A percentile compares a stretch with the other conserved stretches of the same genome.
Evolutionary conservation across 352 stramenopile genomes (phyloP).

Genomic region (Saprolegnia diclina): DNA sequence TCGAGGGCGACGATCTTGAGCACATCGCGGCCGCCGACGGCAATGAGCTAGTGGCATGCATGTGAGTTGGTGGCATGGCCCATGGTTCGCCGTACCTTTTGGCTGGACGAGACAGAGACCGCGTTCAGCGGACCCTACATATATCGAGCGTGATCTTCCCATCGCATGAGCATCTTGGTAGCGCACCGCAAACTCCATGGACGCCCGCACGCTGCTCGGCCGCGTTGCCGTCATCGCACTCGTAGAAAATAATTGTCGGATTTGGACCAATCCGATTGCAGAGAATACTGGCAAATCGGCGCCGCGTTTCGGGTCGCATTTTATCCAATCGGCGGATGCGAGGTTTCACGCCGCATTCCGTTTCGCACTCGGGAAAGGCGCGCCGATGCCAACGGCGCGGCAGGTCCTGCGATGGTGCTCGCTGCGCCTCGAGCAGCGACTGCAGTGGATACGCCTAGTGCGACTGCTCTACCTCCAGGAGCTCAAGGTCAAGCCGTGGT

Average conservation of each 20-base stretch:
- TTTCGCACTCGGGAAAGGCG: neutral
- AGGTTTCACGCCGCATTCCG: neutral
- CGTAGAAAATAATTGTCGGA: neutral
- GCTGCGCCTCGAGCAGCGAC: neutral
- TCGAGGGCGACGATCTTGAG: conserved; percentile 82
- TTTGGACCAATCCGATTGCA: neutral
- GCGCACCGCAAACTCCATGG: conserved; percentile 60
- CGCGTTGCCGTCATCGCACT: neutral
- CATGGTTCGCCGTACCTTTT: conserved; percentile 31
- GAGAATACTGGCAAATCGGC: neutral
- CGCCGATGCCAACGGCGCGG: neutral
- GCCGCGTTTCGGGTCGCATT: neutral
- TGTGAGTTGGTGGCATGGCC: neutral
- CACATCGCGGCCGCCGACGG: conserved; percentile 79
- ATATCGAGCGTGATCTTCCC: neutral
- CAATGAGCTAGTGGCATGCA: conserved; percentile 39
- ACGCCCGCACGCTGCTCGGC: conserved; percentile 55
- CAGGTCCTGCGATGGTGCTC: neutral
- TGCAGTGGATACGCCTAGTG: neutral
- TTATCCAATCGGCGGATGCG: neutral
- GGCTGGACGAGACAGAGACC: conserved; percentile 76
- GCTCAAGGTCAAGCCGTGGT: neutral
- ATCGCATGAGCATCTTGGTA: neutral
- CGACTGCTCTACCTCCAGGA: neutral
- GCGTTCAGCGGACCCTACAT: conserved; percentile 70